Evolutionary conservation across 2,329 filamentous ascomycete species (phyloP).

Genomic region (Ceratocystis cacaofunesta): DNA sequence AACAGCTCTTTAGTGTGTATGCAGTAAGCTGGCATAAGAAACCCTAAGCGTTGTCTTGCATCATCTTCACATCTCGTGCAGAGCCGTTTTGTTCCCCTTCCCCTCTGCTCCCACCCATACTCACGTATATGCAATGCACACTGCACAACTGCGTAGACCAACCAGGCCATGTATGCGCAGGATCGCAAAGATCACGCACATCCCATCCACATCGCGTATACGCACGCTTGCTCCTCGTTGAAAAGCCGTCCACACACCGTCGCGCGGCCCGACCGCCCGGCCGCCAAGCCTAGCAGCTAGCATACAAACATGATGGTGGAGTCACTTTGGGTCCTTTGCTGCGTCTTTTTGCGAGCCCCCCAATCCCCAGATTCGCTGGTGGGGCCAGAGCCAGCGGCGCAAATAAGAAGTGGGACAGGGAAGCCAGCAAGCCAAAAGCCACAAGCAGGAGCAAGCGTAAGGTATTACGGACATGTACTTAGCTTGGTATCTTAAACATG

Average conservation of each 20-base stretch:
- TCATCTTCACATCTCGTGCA: background rate
- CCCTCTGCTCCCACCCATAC: background rate
- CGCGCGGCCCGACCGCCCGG: background rate
- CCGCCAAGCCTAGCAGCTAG: background rate
- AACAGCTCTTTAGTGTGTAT: background rate
- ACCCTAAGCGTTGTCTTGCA: background rate
- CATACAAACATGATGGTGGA: background rate
- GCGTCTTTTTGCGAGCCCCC: background rate
- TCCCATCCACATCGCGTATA: background rate
- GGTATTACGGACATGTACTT: background rate
- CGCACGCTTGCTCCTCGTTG: background rate
- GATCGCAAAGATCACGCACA: background rate
- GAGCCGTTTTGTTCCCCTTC: background rate
- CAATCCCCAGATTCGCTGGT: background rate
- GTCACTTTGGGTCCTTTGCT: conserved; percentile 2
- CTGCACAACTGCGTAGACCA: too few species aligned
- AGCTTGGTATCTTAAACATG: background rate
- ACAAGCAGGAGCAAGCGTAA: too few species aligned
- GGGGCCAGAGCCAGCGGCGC: background rate
- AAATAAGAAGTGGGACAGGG: background rate
- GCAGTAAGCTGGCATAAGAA: background rate
- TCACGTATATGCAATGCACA: conserved; percentile 2
- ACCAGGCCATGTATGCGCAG: background rate
- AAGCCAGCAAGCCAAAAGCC: too few species aligned
- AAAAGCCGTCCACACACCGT: background rate